Evolutionary conservation across 1,284 basidiomycete species (phyloP).

Genomic region (Taiwanofungus camphoratus): DNA sequence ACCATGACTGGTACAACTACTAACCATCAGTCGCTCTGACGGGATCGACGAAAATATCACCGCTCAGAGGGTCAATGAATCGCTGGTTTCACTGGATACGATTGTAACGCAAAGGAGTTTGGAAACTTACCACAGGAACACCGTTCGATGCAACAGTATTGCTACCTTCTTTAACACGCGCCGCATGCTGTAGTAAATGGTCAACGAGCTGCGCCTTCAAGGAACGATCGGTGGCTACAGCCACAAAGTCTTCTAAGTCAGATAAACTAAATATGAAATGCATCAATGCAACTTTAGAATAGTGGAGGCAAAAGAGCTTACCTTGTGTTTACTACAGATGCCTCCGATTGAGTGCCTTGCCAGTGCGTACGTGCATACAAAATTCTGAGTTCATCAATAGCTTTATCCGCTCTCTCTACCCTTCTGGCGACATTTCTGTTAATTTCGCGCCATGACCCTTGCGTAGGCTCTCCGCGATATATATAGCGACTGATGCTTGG

Average conservation of each 20-base stretch:
- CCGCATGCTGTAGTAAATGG: not conserved
- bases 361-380: conserved; percentile 1
- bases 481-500: conserved; percentile 1
- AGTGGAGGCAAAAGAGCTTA: not conserved
- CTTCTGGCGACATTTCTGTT: not conserved
- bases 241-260: conserved; percentile 4
- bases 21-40: conserved; percentile 8
- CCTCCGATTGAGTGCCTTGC: not conserved
- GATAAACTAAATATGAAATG: not conserved
- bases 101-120: no score
- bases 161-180: not conserved
- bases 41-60: conserved; percentile 6
- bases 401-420: not conserved
- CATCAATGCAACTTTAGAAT: not conserved
- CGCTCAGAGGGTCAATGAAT: conserved; percentile 9
- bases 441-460: no score
- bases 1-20: not conserved
- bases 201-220: conserved; percentile 1
- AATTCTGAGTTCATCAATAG: not conserved
- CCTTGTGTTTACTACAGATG: not conserved
- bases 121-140: not conserved
- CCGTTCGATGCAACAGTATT: not conserved
- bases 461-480: not conserved
- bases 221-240: not conserved
- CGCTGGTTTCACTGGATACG: no score